Evolutionary conservation across 768 basidiomycete genomes (phyloP), one percentile per base, ranked within the genome.

Genomic region (Leucosporidium creatinivorum): DNA sequence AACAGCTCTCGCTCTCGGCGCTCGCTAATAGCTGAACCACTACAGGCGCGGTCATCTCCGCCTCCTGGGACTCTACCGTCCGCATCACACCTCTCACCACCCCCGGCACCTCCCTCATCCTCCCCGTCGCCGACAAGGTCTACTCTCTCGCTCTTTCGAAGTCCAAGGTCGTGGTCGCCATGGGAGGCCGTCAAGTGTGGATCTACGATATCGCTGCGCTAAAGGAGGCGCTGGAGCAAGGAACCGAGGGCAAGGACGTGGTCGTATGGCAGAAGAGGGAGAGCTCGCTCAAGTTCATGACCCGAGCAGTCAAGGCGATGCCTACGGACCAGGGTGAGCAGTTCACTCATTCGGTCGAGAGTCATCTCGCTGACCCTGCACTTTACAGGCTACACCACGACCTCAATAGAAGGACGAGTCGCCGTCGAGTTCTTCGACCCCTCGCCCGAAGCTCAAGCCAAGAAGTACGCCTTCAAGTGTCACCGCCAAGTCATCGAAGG

Each of bases 381-480:
- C 2, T 12, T 18, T 44, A 28, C 74, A 90, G 93, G 94, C 17
- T 99, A 91, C 78, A 93, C 93, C 17, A 91, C 88, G 0, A 89
- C 88, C 0, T 93, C 91, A 0, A 91, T 93, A 19, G 96, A 99
- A 75, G 96, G 96, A 1, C 84, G 96, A 28, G 96, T 98, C 66
- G 92, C 93, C 0, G 93, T 98, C 36, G 96, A 99, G 78, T 99
- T 94, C 78, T 93, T 96, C 73, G 91, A 97, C 70, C 86, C 89
- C 2, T 84, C 84, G 5, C 82, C 86, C 0, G 84, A 85, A 30
- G 82, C 83, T 0, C 94, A 98, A 77, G 86, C 88, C n/a, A 83
- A 84, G 73, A 87, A 93, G 80, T 96, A 93, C 77, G 96, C 96
- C 3, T 99, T 97, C 84, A 93, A 96, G 77, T 96, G 93, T 70